phyloP scores from a whole-genome alignment of 495 filamentous ascomycete genomes.

The Hypoxylon lenormandii region DNA sequence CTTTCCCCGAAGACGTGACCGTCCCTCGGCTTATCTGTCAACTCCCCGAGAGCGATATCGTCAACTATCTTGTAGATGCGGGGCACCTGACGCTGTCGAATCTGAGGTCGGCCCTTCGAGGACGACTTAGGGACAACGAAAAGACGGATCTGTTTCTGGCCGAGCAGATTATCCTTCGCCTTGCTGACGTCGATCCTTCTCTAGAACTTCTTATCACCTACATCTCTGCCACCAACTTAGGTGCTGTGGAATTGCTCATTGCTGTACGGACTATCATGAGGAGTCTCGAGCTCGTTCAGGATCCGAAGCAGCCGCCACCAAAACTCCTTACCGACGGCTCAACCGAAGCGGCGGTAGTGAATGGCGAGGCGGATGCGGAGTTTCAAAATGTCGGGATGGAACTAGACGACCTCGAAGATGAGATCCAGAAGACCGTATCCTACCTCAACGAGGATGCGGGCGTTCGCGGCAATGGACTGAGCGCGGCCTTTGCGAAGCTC shows the following conservation, averaged over 20 bases:
- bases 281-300: conserved; percentile 63
- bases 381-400: conserved; percentile 60
- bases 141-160: conserved; percentile 59
- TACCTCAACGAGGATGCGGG: conserved; percentile 61
- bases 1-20: conserved; percentile 44
- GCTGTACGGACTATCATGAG: conserved; percentile 63
- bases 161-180: conserved; percentile 68
- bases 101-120: conserved; percentile 69
- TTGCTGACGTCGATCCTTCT: conserved; percentile 71
- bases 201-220: conserved; percentile 69
- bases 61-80: conserved; percentile 70
- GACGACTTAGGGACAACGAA: conserved; percentile 58
- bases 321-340: conserved; percentile 56
- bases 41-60: conserved; percentile 66
- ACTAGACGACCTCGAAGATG: conserved; percentile 62
- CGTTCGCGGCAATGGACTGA: conserved; percentile 59
- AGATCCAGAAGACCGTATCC: conserved; percentile 64
- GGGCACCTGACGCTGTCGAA: conserved; percentile 73
- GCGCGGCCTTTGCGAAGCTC: conserved; percentile 71
- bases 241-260: conserved; percentile 60
- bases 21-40: conserved; percentile 58
- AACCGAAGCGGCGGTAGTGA: conserved; percentile 47
- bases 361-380: conserved; percentile 46
- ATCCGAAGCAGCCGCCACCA: conserved; percentile 47
- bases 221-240: conserved; percentile 63